Percentiles rank a stretch among this genome's conserved stretches.
phyloP scores from a whole-genome alignment of 352 stramenopile species.

The Phytophthora pinifolia region DNA sequence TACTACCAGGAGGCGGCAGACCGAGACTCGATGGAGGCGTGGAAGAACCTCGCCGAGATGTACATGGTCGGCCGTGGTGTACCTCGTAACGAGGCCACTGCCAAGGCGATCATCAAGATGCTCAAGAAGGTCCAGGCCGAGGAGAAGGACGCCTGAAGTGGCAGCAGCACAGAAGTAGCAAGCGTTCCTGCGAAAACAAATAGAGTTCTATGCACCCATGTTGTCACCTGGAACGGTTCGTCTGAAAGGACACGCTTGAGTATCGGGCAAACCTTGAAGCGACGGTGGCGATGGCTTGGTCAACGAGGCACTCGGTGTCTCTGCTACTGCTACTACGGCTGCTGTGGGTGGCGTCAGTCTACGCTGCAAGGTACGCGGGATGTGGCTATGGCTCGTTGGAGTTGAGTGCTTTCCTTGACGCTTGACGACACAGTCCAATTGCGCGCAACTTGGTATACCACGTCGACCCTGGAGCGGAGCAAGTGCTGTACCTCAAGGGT shows the following conservation, averaged over 20 bases:
- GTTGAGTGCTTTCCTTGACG: not conserved
- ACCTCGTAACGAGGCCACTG: slow-evolving; percentile 74
- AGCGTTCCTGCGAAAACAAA: no score
- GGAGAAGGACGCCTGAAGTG: slow-evolving; percentile 18
- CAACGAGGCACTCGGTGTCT: slow-evolving; percentile 9
- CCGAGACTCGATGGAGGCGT: slow-evolving; percentile 80
- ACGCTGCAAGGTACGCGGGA: slow-evolving; percentile 17
- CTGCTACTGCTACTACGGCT: slow-evolving; percentile 12
- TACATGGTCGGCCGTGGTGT: slow-evolving; percentile 77
- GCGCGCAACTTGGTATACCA: slow-evolving; percentile 76
- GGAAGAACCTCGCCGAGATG: slow-evolving; percentile 90
- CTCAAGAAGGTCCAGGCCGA: slow-evolving; percentile 60
- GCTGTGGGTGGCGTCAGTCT: slow-evolving; percentile 6
- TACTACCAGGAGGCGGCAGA: slow-evolving; percentile 89
- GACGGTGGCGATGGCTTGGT: slow-evolving; percentile 4
- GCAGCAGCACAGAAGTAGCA: no score
- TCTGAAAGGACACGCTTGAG: slow-evolving; percentile 13
- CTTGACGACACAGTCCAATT: slow-evolving; percentile 36
- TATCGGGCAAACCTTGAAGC: slow-evolving; percentile 24
- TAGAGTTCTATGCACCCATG: no score
- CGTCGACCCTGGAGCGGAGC: slow-evolving; percentile 65
- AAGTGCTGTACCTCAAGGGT: slow-evolving; percentile 80
- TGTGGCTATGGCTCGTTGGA: not conserved
- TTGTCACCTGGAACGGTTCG: not conserved
- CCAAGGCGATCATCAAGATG: slow-evolving; percentile 87